Percentiles rank a stretch among this genome's conserved stretches.
Conservation (phyloP, 169 alveolate species). For the Besnoitia besnoiti region DNA sequence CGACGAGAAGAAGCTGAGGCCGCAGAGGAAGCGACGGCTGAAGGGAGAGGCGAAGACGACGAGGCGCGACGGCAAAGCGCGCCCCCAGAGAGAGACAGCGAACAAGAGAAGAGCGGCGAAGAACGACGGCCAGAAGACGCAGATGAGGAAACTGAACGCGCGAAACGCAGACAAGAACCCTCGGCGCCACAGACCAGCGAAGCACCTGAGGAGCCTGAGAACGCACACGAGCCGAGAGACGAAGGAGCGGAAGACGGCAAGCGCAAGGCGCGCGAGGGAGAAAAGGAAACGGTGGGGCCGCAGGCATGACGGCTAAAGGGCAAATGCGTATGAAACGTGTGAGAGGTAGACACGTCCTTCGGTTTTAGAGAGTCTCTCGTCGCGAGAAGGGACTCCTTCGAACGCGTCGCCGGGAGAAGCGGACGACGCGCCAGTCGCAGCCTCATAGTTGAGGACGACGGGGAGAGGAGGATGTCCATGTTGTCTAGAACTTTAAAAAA, state of each 20-base stretch:
- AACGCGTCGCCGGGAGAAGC: not conserved
- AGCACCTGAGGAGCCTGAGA: too few species aligned
- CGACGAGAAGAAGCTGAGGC: not conserved
- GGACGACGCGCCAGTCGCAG: not conserved
- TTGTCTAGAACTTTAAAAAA: not conserved
- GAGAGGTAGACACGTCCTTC: not conserved
- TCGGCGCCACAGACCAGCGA: too few species aligned
- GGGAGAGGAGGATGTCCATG: not conserved
- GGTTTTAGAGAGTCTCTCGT: not conserved
- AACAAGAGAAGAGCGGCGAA: not conserved
- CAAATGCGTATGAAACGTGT: not conserved
- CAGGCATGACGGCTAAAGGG: not conserved
- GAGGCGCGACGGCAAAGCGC: not conserved
- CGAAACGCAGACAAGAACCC: too few species aligned
- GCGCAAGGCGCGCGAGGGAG: not conserved
- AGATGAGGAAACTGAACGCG: not conserved
- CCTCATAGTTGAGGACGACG: not conserved
- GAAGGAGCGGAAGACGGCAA: not conserved
- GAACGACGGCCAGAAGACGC: not conserved
- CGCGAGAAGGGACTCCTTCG: not conserved
- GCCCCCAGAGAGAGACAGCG: not conserved
- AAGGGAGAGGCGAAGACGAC: not conserved
- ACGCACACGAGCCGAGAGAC: not conserved
- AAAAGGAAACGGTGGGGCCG: not conserved
- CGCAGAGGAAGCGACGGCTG: not conserved